Evolutionary conservation across 176 grass and related monocot genomes (phyloP), one percentile per base, ranked within the genome.

Genomic region (Carex littledalei): DNA sequence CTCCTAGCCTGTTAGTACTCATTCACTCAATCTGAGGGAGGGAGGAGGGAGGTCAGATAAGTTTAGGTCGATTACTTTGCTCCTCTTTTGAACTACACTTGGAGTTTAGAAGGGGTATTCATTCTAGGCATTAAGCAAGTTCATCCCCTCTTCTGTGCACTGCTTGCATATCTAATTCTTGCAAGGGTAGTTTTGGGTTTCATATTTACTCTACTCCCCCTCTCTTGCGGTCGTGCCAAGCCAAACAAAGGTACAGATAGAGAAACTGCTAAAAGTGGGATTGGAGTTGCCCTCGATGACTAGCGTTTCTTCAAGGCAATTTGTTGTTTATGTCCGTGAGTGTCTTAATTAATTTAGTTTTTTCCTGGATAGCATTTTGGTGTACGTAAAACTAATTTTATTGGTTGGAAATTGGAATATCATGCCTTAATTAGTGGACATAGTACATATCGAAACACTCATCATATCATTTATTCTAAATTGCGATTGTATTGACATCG

Each of bases 261-360:
- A 78, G 74, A 57, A 83, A 89, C 84, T 88, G 89, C 92, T 98
- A 94, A 87, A 91, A 94, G 95, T 84, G 67, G 86, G 86, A 80
- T 89, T 79, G 64, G 62, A 21, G 83, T 83, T 34, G 66, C 86
- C 81, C 91, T 88, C 92, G 79, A 90, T 98, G 95, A 94, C 92
- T 90, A 91, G 89, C 92, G 87, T 93, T 91, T 80, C 82, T 74
- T 32, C 0, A 66, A 80, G 73, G 76, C 63, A 58, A 63, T 72
- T 78, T 66, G 66, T 64, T 80, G 35, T 86, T 85, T 80, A 54
- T 49, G 35, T 86, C 18, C 8, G 66, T 69, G 57, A 60, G 17
- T n/a, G 34, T 76, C 22, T 16, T 16, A 3, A 14, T 52, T 29
- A 14, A 14, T 52, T 76, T 76, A 76, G 43, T 29, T 54, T 54